A percentile compares a stretch with the other conserved stretches of the same genome.
These are phyloP conservation scores for Aspergillus heteromorphus DNA, from an alignment of 495 filamentous ascomycete species.

Conservation along the genomic window DNA sequence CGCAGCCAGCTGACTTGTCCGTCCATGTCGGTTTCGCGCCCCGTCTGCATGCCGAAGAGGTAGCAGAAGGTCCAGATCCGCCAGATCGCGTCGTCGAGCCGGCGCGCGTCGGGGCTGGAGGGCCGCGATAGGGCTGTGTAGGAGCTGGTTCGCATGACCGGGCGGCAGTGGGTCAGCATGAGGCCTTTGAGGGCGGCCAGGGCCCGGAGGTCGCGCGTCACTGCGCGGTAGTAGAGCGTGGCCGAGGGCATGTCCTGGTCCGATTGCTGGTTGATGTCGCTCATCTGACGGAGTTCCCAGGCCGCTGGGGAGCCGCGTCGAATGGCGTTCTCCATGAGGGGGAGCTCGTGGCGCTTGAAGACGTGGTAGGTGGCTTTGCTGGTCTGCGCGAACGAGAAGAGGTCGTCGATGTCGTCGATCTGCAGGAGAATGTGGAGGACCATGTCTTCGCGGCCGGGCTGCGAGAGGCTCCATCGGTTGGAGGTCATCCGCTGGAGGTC, in stretches of 20 bases:
- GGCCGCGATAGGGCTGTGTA: neutral
- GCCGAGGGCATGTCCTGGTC: neutral
- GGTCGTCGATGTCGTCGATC: conserved; percentile 5
- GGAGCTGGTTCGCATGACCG: neutral
- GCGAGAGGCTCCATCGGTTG: neutral
- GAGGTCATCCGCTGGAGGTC: neutral
- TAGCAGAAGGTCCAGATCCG: conserved; percentile 12
- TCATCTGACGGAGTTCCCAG: conserved; percentile 11
- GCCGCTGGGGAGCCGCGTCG: conserved; percentile 4
- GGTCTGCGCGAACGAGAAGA: conserved; percentile 6
- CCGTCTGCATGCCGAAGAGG: conserved; percentile 9
- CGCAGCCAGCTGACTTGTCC: conserved; percentile 8
- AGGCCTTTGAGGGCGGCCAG: conserved; percentile 6
- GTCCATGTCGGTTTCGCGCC: conserved; percentile 3
- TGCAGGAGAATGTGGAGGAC: neutral
- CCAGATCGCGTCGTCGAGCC: conserved; percentile 9
- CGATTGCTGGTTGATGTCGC: neutral
- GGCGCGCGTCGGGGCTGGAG: neutral
- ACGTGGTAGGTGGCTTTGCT: conserved; percentile 7
- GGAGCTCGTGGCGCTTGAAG: conserved; percentile 8
- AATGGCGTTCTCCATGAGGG: conserved; percentile 2
- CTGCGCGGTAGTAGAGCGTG: conserved; percentile 4
- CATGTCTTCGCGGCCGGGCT: neutral
- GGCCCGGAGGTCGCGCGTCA: conserved; percentile 1
- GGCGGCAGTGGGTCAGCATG: neutral